Evolutionary conservation across 768 basidiomycete species (phyloP), one percentile per base, ranked within the genome.

Genomic region (Hortiboletus campestris): DNA sequence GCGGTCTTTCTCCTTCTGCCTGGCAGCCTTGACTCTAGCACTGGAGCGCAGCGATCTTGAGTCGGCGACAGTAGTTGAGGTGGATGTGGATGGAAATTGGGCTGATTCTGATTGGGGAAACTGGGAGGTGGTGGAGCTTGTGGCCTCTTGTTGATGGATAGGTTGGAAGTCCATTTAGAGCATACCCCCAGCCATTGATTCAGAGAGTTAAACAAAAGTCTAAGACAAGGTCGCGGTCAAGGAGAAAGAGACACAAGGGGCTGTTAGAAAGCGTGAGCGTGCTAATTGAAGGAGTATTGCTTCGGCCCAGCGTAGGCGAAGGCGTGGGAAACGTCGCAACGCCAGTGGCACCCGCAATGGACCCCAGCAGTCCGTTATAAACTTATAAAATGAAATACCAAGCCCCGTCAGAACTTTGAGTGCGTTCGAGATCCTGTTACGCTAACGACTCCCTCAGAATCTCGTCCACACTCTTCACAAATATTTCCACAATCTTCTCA

Each of bases 131-230:
- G 80, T 85, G 74, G 83, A 80, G 82, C 74, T 76, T 73, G 80
- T 82, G 82, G 84, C 84, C 83, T 85, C 83, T 79, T 80, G 81
- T 67, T 80, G 78, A 79, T 88, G 75, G 68, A 74, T 75, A 77
- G 80, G 82, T 88, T 82, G 82, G 84, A 87, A 84, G 86, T 91
- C 89, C 89, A 91, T 91, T 91, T 90, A 91, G 87, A 83, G 78
- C 78, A 82, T 84, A 80, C 85, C 74, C 84, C 83, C 85, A 85
- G 89, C 89, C 89, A 91, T 91, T 85, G 88, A 88, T 82, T 67
- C 70, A 56, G 58, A 55, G 49, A 48, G 49, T 57, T 56, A 39
- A 52, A 53, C 38, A 53, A 20, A 58, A 57, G 62, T 64, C 53
- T 49, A 63, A 56, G 50, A 47, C 63, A 69, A 62, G 58, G 62